These are phyloP conservation scores for Wakefieldia striispora DNA, from an alignment of 768 basidiomycete genomes.

Conservation along the genomic window DNA sequence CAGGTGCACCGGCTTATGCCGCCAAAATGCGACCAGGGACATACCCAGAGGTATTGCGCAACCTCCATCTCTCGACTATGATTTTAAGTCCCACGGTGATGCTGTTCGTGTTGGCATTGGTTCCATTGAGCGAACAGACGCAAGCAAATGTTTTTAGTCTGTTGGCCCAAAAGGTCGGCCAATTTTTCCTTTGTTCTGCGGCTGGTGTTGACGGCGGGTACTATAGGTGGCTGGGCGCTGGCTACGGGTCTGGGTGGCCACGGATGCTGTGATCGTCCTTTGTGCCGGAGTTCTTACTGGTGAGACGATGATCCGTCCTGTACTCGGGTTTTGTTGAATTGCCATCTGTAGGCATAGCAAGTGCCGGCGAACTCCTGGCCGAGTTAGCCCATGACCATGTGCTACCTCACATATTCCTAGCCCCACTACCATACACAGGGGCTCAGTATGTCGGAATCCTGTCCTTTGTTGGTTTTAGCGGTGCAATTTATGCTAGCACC, in stretches of 20 bases:
- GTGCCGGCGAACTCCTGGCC: slow-evolving; percentile 57
- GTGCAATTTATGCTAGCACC: slow-evolving; percentile 55
- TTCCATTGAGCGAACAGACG: slow-evolving; percentile 51
- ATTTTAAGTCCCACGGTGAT: slow-evolving; percentile 55
- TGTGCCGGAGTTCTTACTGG: slow-evolving; percentile 73
- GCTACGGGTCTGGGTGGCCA: slow-evolving; percentile 60
- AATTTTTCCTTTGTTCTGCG: not conserved
- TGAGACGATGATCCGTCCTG: slow-evolving; percentile 15
- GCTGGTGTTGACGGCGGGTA: not conserved
- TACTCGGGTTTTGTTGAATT: slow-evolving; percentile 2
- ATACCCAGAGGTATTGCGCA: slow-evolving; percentile 61
- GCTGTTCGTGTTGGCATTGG: slow-evolving; percentile 55
- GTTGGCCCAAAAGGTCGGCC: slow-evolving; percentile 54
- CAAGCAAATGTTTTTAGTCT: slow-evolving; percentile 61
- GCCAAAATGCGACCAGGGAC: slow-evolving; percentile 54
- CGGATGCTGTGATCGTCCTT: slow-evolving; percentile 69
- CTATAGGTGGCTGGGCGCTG: slow-evolving; percentile 55
- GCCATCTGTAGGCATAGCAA: slow-evolving; percentile 45
- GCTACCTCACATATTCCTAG: slow-evolving; percentile 52
- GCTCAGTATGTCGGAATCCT: slow-evolving; percentile 53
- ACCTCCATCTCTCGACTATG: slow-evolving; percentile 60
- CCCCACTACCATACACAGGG: slow-evolving; percentile 46
- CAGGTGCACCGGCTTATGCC: slow-evolving; percentile 64
- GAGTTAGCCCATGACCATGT: slow-evolving; percentile 60
- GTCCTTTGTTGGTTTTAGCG: slow-evolving; percentile 48